phyloP scores from a whole-genome alignment of 2,329 filamentous ascomycete genomes.

The Diaporthe australafricana region DNA sequence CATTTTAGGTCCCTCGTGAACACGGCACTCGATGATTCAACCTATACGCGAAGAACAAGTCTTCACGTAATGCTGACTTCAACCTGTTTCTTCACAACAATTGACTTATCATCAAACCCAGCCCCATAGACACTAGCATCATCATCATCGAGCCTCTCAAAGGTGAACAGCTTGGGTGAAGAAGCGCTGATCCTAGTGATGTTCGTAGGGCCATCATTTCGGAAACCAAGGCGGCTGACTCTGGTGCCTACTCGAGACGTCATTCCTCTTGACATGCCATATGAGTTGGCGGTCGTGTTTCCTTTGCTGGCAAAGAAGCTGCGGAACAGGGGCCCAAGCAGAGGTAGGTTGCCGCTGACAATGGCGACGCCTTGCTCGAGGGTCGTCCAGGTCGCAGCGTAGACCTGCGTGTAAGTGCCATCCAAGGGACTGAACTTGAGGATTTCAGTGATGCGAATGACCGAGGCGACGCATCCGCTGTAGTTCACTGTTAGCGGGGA shows the following conservation, averaged over 20 bases:
- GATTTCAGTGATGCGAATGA: slow-evolving; percentile 30
- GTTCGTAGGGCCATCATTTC: not conserved
- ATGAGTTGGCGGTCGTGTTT: slow-evolving; percentile 4
- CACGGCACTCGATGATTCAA: not conserved
- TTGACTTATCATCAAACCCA: slow-evolving; percentile 28
- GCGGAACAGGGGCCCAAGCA: slow-evolving; percentile 32
- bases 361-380: slow-evolving; percentile 34
- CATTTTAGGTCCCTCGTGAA: no score
- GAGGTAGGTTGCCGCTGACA: slow-evolving; percentile 32
- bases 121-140: slow-evolving; percentile 15
- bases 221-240: slow-evolving; percentile 5
- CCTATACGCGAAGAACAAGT: no score
- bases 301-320: slow-evolving; percentile 33
- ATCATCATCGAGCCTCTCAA: slow-evolving; percentile 19
- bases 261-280: slow-evolving; percentile 1
- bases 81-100: slow-evolving; percentile 32
- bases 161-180: slow-evolving; percentile 4
- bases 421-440: slow-evolving; percentile 33
- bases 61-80: slow-evolving; percentile 4
- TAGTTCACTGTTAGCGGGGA: not conserved
- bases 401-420: slow-evolving; percentile 34
- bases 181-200: slow-evolving; percentile 16
- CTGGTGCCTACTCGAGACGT: not conserved
- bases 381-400: slow-evolving; percentile 37
- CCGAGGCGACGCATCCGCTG: slow-evolving; percentile 33